Conservation (phyloP, 2,329 filamentous ascomycete species). For the Boeremia lycopersici region DNA sequence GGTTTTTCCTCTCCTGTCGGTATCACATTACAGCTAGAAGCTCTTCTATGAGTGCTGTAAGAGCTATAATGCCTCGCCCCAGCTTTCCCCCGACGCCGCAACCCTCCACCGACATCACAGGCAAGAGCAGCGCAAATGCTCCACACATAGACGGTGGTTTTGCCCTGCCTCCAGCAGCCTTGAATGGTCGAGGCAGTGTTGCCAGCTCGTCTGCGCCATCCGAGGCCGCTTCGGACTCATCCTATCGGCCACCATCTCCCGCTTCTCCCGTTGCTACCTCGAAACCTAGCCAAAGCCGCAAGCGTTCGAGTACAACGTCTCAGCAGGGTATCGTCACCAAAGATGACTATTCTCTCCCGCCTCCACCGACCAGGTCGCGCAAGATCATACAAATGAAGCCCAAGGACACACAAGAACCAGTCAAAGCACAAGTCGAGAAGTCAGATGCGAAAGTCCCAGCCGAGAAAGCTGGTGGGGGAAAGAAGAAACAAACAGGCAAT, state of each 20-base stretch:
- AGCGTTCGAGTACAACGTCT: conserved; percentile 37
- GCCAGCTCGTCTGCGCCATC: conserved; percentile 54
- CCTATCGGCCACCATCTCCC: conserved; percentile 56
- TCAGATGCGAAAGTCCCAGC: conserved; percentile 29
- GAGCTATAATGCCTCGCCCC: conserved; percentile 64
- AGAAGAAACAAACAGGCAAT: conserved; percentile 73
- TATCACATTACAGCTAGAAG: conserved; percentile 16
- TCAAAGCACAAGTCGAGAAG: conserved; percentile 28
- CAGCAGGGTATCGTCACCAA: conserved; percentile 54
- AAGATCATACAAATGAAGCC: conserved; percentile 99
- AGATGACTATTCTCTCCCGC: conserved; percentile 79
- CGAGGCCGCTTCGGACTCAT: conserved; percentile 58
- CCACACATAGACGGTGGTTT: conserved; percentile 71
- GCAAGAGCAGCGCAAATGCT: conserved; percentile 69
- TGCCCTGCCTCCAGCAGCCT: conserved; percentile 76
- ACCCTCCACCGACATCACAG: conserved; percentile 79
- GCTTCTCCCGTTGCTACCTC: conserved; percentile 42
- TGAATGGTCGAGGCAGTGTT: conserved; percentile 56
- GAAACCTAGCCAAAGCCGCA: conserved; percentile 40
- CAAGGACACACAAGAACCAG: conserved; percentile 36
- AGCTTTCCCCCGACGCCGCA: conserved; percentile 76
- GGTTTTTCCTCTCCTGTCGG: conserved; percentile 4
- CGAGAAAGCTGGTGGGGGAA: conserved; percentile 52
- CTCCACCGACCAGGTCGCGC: conserved; percentile 86
- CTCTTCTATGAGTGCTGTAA: conserved; percentile 24